Percentiles rank a stretch among this genome's conserved stretches.
phyloP scores from a whole-genome alignment of 2,329 filamentous ascomycete species.

The Colletotrichum sp. region DNA sequence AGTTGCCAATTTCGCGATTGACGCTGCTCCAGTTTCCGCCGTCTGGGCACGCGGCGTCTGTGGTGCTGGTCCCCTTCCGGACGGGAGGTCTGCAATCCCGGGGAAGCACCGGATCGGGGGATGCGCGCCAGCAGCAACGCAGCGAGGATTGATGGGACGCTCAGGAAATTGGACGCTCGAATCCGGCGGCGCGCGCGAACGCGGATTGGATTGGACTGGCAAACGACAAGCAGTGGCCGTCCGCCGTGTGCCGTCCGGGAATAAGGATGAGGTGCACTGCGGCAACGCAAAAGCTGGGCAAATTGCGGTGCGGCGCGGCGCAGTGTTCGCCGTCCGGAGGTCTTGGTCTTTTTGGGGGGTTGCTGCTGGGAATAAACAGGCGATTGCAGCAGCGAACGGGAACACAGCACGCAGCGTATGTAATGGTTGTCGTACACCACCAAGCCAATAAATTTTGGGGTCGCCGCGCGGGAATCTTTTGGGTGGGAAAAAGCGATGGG shows the following conservation, averaged over 20 bases:
- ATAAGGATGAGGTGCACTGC: not conserved
- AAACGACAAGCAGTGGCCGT: not conserved
- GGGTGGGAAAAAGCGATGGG: not conserved
- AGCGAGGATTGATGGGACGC: not conserved
- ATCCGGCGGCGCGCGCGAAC: not conserved
- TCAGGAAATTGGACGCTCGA: not conserved
- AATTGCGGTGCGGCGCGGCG: not conserved
- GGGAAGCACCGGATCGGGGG: not conserved
- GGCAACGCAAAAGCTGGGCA: not conserved
- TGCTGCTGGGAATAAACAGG: conserved; percentile 24
- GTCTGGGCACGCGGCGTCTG: not conserved
- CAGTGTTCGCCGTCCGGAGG: not conserved
- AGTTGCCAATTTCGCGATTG: not conserved
- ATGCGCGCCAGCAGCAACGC: not conserved
- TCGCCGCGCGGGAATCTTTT: not conserved
- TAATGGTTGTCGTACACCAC: not conserved
- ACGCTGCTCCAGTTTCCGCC: not conserved
- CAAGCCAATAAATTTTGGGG: not conserved
- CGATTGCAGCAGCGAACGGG: conserved; percentile 5
- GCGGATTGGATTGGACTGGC: not conserved
- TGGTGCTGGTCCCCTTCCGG: not conserved
- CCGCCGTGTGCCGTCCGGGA: not conserved
- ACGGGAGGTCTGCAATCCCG: not conserved
- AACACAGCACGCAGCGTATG: not conserved
- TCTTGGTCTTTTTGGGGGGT: not conserved